These are phyloP conservation scores for Saccharomyces hybrid DNA, from an alignment of 1,139 yeast species.

Conservation along the genomic window DNA sequence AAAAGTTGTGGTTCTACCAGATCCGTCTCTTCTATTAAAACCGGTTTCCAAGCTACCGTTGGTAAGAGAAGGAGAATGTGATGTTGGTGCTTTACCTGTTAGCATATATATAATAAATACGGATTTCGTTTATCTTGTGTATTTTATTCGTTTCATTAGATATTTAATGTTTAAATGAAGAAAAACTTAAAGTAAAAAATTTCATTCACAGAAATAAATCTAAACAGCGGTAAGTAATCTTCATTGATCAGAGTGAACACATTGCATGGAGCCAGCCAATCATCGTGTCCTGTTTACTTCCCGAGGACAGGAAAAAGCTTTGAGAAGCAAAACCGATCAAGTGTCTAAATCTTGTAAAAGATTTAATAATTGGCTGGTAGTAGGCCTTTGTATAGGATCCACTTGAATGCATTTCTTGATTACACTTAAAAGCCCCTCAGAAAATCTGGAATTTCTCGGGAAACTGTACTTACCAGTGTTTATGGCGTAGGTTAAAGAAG, in stretches of 20 bases:
- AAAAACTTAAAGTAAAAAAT: not conserved
- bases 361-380: constrained; percentile 39
- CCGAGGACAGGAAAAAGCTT: not conserved
- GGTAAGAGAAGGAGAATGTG: constrained; percentile 33
- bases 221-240: not conserved
- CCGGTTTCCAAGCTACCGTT: constrained; percentile 98
- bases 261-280: not conserved
- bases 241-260: not conserved
- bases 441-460: constrained; percentile 51
- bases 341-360: constrained; percentile 11
- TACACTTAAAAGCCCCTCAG: constrained; percentile 46
- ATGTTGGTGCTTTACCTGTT: constrained; percentile 6
- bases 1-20: constrained; percentile 97
- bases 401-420: constrained; percentile 53
- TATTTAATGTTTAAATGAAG: not conserved
- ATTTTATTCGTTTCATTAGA: constrained; percentile 5
- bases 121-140: constrained; percentile 5
- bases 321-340: not conserved
- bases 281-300: not conserved
- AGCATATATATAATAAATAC: constrained; percentile 3
- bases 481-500: constrained; percentile 70
- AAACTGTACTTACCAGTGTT: constrained; percentile 59
- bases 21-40: constrained; percentile 94
- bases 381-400: constrained; percentile 55
- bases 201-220: not conserved